A percentile compares a stretch with the other conserved stretches of the same genome.
phyloP scores from a whole-genome alignment of 2,329 filamentous ascomycete genomes.

The Atkinsonella texensis region DNA sequence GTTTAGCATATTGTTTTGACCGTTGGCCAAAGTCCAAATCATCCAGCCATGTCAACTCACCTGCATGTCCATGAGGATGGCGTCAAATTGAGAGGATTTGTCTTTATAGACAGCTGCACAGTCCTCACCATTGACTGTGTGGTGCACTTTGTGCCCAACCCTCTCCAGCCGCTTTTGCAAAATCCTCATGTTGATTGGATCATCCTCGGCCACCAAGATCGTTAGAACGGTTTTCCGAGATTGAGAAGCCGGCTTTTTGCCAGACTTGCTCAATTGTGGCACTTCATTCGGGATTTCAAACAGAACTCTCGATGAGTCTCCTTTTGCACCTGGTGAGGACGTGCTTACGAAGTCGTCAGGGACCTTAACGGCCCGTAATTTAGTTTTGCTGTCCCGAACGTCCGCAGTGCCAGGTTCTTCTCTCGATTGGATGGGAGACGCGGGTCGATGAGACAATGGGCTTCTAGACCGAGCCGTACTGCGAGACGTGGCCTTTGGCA shows the following conservation, averaged over 20 bases:
- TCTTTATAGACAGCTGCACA: conserved; percentile 62
- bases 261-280: conserved; percentile 3
- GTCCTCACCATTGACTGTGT: conserved; percentile 76
- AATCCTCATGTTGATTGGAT: conserved; percentile 76
- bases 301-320: conserved; percentile 22
- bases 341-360: conserved; percentile 32
- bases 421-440: background rate
- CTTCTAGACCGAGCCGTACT: conserved; percentile 9
- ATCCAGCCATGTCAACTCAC: conserved; percentile 33
- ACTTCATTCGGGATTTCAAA: conserved; percentile 24
- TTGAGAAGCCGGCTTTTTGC: conserved; percentile 12
- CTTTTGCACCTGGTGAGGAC: conserved; percentile 17
- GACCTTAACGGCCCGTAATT: conserved; percentile 34
- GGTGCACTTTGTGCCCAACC: conserved; percentile 55
- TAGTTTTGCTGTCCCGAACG: conserved; percentile 32
- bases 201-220: conserved; percentile 75
- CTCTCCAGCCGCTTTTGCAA: conserved; percentile 71
- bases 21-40: background rate
- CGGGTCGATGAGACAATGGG: conserved; percentile 2
- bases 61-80: conserved; percentile 88
- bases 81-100: conserved; percentile 52
- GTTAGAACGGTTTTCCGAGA: conserved; percentile 29
- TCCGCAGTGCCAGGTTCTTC: conserved; percentile 23
- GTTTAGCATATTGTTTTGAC: background rate
- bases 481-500: conserved; percentile 1